Base-by-base conservation (phyloP, 139 green algal genomes). In the Coelastrella sp. region DNA sequence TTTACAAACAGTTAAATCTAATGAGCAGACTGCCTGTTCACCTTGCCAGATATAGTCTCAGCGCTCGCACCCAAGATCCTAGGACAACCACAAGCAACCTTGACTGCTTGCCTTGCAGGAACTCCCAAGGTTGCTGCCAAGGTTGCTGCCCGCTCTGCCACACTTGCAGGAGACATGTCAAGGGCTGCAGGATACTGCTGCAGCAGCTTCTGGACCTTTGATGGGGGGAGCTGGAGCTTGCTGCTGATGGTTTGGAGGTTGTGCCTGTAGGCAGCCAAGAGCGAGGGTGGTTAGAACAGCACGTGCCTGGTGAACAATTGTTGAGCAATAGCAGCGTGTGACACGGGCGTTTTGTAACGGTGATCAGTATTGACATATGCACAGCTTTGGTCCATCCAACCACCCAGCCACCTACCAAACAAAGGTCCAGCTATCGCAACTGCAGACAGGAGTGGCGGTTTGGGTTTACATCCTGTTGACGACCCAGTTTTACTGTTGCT, bases 141-240 rank as follows among this genome's bases (percentile, higher is more conserved):
- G 32, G 64, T 71, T n/a, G 64, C 65, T 54, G 65, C 65, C 17
- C 32, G 64, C 2, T 64, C 32, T 10, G 82, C 64, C 5, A 87
- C 82, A 65, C 23, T 87, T 14, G 82, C 82, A 64, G 82, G 82
- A 47, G 64, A 64, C 65, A 77, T 64, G 65, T 87, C 82, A 7
- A 87, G 82, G 14, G 82, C 82, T 7, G 82, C 82, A 2, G 82
- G 82, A 22, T 87, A 87, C 4, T 16, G 20, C 32, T 3, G 4
- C n/a, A 87, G 47, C 32, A 87, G 64, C n/a, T 56, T 68, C 22
- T 20, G 11, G 11, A 87, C 16, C 7, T n/a, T 47, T 4, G 19
- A 16, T 11, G 64, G 11, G 5, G 23, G 11, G 4, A 87, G 82
- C 47, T 47, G 65, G 64, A 87, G 65, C 8, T 56, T 14, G 13